Evolutionary conservation across 2,329 filamentous ascomycete genomes (phyloP), one percentile per base, ranked within the genome.

Genomic region (Thyridium curvatum): DNA sequence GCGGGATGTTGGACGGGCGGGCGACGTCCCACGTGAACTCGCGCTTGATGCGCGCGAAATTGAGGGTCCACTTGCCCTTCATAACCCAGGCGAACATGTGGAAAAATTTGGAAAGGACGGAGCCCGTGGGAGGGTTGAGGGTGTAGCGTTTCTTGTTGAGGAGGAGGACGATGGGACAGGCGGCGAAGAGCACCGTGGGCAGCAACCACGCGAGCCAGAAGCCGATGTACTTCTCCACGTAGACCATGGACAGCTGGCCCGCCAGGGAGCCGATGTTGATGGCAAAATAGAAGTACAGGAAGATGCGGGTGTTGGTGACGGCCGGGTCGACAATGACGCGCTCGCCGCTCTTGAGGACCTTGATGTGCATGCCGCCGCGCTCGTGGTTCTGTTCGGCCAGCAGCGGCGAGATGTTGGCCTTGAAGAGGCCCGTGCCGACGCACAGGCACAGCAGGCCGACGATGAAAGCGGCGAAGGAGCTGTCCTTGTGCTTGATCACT

Each of bases 381-480:
- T 78, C 73, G 28, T 67, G 69, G 56, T 82, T 82, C 59, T 87
- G 82, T 52, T 87, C 83, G 15, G 82, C 82, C 40, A 87, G 75
- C 14, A 86, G 64, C 1, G 82, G 80, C 0, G 81, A 79, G 32
- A 90, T 84, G 53, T 90, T 90, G 46, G 82, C 77, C 68, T 90
- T 91, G 74, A 90, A 88, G 52, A 86, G 83, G 45, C 85, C 85
- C 2, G 84, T 86, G 32, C 85, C 85, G 21, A 86, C 59, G 47
- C 69, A 69, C 30, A 74, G 65, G 17, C 54, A 53, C 28, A 72
- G 52, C 26, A 72, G 62, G n/a, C 82, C 83, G 54, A 88, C 75
- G 52, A 88, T 72, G 50, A 87, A 84, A 37, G 75, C 79, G 2
- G 67, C 81, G 34, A 86, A 74, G 0, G 81, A 68, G 12, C 69